A percentile compares a stretch with the other conserved stretches of the same genome.
Conservation (phyloP, 306 rosid species). For the Citrullus colocynthis region DNA sequence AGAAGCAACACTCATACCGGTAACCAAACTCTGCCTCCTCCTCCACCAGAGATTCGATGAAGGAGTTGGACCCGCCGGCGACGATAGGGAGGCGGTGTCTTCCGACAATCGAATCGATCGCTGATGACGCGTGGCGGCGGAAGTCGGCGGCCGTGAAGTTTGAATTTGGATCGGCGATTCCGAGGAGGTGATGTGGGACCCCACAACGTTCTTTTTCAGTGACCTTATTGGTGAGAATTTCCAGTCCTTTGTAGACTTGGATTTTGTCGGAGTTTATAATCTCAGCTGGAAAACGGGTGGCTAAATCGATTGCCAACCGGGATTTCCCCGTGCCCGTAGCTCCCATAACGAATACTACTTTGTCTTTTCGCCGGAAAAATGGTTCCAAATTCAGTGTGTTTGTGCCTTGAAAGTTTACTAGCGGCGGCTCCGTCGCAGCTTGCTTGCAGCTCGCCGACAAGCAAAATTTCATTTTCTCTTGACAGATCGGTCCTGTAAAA, state of each 20-base stretch:
- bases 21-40: constrained; percentile 14
- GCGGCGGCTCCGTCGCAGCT: constrained; percentile 17
- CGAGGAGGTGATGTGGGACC: constrained; percentile 60
- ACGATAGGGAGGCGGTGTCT: constrained; percentile 21
- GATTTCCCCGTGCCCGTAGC: constrained; percentile 82
- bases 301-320: constrained; percentile 50
- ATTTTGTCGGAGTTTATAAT: constrained; percentile 70
- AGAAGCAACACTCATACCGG: constrained; percentile 19
- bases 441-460: constrained; percentile 30
- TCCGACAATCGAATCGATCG: constrained; percentile 18
- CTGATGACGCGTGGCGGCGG: constrained; percentile 15
- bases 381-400: constrained; percentile 15
- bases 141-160: constrained; percentile 26
- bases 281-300: constrained; percentile 37
- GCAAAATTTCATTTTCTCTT: constrained; percentile 1
- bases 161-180: constrained; percentile 21
- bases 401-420: constrained; percentile 24
- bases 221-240: constrained; percentile 56
- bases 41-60: constrained; percentile 19
- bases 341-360: constrained; percentile 56
- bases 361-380: constrained; percentile 33
- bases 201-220: constrained; percentile 43
- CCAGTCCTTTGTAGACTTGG: constrained; percentile 57
- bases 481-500: neutral
- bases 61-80: constrained; percentile 40